Base-by-base conservation (phyloP, 306 rosid species). In the Quercus berberidifolia region DNA sequence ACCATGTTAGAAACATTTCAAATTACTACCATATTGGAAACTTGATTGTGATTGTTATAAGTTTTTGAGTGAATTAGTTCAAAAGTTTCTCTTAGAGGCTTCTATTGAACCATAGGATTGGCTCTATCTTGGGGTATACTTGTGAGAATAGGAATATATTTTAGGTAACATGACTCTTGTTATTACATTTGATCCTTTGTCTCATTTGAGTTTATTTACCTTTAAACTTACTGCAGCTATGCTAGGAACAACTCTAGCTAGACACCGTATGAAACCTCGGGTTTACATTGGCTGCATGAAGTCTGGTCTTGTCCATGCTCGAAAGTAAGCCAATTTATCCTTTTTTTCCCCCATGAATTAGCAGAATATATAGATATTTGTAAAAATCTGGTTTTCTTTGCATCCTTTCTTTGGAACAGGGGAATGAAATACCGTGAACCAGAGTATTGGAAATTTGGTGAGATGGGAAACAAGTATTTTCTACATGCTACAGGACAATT, bases 201-300 rank as follows among this genome's bases (percentile, higher is more conserved):
- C 72, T 76, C 73, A 31, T 60, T 68, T 71, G 71, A 54, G 64
- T 74, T 65, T 25, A 56, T 84, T 71, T 64, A 41, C 56, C 68
- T 72, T n/a, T 28, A 67, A 69, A 31, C 54, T 51, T 62, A 74
- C 79, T 46, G 28, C 91, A 94, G 97, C 89, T 69, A 90, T 92
- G 6, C 97, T 94, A 73, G 97, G 91, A 75, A 67, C 72, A 31
- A 85, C 92, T 78, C 81, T 94, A 69, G 74, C 78, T 60, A 80
- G 84, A 86, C 89, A 88, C 74, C 93, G 86, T 13, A 41, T 5
- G 46, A 92, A 90, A 75, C 88, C 91, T 79, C 93, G 91, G 15
- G 94, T 90, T 57, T 94, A 92, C 63, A 83, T 91, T 69, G 98
- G 98, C 71, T 94, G 98, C 90, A 94, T 92, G 98, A 94, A 94